phyloP scores from a whole-genome alignment of 2,329 filamentous ascomycete species.

The Sporothrix brasiliensis region DNA sequence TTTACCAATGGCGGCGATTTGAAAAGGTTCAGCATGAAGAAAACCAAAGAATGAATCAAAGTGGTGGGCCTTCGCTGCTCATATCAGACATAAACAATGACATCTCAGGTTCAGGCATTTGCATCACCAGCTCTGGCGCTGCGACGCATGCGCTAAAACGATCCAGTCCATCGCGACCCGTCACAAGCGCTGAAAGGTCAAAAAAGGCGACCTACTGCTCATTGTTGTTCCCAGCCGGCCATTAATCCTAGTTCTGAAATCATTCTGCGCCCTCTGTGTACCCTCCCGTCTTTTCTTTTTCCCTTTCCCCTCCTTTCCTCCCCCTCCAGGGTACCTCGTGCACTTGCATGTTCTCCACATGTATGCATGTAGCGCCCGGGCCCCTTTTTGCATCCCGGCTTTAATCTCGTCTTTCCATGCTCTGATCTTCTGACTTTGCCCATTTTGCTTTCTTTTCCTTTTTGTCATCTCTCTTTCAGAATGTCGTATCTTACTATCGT shows the following conservation, averaged over 20 bases:
- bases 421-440: not conserved
- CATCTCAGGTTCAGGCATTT: too few relatives aligned
- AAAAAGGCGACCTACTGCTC: not conserved
- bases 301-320: not conserved
- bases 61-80: too few relatives aligned
- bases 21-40: too few relatives aligned
- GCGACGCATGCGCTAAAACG: too few relatives aligned
- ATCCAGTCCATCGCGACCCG: not conserved
- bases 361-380: slow-evolving; percentile 29
- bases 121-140: too few relatives aligned
- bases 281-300: not conserved
- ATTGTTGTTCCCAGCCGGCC: not conserved
- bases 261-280: not conserved
- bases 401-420: slow-evolving; percentile 16
- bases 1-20: not conserved
- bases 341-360: slow-evolving; percentile 28
- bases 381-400: slow-evolving; percentile 20
- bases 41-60: too few relatives aligned
- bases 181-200: not conserved
- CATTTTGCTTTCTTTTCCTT: not conserved
- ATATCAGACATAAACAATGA: too few relatives aligned
- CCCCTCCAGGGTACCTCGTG: slow-evolving; percentile 27
- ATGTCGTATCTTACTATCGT: too few relatives aligned
- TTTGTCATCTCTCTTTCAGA: not conserved
- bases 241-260: not conserved